Evolutionary conservation across 1,284 basidiomycete species (phyloP), one percentile per base, ranked within the genome.

Genomic region (Fomitiporia mediterranea): DNA sequence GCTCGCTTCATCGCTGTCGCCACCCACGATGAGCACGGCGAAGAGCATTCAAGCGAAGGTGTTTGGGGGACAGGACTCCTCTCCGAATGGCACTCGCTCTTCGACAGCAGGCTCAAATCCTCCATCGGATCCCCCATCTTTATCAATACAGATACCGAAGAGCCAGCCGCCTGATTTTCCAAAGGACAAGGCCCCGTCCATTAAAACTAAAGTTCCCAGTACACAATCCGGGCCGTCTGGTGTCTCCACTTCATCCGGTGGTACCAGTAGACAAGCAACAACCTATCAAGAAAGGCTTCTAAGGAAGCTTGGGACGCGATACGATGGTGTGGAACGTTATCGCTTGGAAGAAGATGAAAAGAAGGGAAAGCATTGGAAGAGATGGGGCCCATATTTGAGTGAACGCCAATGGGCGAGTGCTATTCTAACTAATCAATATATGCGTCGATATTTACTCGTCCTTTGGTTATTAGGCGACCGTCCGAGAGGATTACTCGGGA

Each of bases 331-430:
- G 23, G 89, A 91, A 70, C 76, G 76, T 53, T 74, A 84, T 69
- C 83, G 91, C 53, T 79, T 97, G 15, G 79, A 79, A 55, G 84
- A 91, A 66, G 84, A 87, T 60, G 79, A 75, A 57, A 70, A 74
- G 55, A 84, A 83, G 64, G 77, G 83, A 60, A 74, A 77, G 40
- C 94, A 98, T 71, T 99, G 96, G 96, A 98, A 98, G 74, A 81
- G 92, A 64, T 98, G 96, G 96, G 96, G 96, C 27, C 96, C 96
- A 15, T 98, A 98, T 74, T 80, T 99, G 60, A 89, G 88, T 61
- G 96, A 99, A 74, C 81, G 96, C 59, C 96, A 98, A 79, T 99
- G 96, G 96, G 94, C 91, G 63, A 65, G 86, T 79, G 8, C 27
- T 19, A 32, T 60, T 51, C 56, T 37, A 55, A 38, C 53, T 50